A percentile compares a stretch with the other conserved stretches of the same genome.
phyloP scores from a whole-genome alignment of 1,284 basidiomycete genomes.

The Trichosporon coremiiforme region DNA sequence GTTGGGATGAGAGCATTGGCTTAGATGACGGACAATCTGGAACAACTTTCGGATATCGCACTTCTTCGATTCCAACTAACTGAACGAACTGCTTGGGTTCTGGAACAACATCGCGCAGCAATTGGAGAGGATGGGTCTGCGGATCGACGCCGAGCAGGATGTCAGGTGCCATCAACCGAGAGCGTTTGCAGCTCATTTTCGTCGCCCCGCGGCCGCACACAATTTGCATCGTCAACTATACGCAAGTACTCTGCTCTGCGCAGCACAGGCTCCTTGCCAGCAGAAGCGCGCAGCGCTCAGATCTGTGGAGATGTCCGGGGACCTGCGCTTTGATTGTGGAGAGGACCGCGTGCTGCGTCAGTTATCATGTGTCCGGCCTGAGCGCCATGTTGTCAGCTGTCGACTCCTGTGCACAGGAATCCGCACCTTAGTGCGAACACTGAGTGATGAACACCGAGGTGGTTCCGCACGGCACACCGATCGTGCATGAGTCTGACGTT shows the following conservation, averaged over 20 bases:
- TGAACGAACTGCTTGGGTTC: background rate
- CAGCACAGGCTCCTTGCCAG: background rate
- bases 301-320: background rate
- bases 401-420: background rate
- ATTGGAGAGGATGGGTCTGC: background rate
- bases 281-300: background rate
- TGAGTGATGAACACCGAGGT: too few species aligned
- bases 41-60: background rate
- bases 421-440: too few species aligned
- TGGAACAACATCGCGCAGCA: too few species aligned
- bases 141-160: background rate
- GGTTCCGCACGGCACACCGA: too few species aligned
- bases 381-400: background rate
- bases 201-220: background rate
- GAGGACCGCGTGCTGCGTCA: background rate
- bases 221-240: background rate
- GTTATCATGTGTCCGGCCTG: too few species aligned
- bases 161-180: background rate
- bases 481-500: background rate
- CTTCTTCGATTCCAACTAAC: background rate
- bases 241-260: background rate
- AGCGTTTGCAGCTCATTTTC: too few species aligned
- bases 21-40: conserved; percentile 6
- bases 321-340: background rate
- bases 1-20: conserved; percentile 34